Percentiles rank a stretch among this genome's conserved stretches.
Conservation (phyloP, 75 land plant species). For the Selaginella tamariscina region DNA sequence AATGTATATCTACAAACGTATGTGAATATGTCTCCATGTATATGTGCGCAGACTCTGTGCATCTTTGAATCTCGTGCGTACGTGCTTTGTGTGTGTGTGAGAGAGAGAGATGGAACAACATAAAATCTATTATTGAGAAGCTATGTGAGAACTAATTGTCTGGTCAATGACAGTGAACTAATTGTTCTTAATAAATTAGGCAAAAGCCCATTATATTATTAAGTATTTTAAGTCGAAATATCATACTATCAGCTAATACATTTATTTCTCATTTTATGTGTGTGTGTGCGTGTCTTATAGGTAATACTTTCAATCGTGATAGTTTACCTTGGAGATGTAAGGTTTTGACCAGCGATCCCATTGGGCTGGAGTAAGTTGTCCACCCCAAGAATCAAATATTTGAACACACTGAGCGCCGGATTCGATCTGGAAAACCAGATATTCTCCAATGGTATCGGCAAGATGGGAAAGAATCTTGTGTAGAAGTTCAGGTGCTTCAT, state of each 20-base stretch:
- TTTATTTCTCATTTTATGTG: too few relatives aligned
- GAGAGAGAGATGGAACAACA: neutral
- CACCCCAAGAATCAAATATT: conserved; percentile 99
- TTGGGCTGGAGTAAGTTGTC: conserved; percentile 83
- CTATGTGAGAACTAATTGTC: neutral
- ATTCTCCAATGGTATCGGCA: conserved; percentile 63
- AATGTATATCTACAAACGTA: too few relatives aligned
- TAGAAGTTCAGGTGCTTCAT: conserved; percentile 61
- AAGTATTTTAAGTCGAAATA: too few relatives aligned
- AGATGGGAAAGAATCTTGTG: conserved; percentile 66
- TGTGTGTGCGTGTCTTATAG: too few relatives aligned
- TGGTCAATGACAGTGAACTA: too few relatives aligned
- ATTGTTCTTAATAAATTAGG: too few relatives aligned
- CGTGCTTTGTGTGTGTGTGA: too few relatives aligned
- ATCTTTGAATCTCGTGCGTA: too few relatives aligned
- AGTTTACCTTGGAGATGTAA: conserved; percentile 65
- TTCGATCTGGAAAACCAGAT: conserved; percentile 66
- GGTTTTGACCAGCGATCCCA: conserved; percentile 98
- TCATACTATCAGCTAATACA: too few relatives aligned
- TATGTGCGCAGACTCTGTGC: too few relatives aligned
- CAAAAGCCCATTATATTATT: too few relatives aligned
- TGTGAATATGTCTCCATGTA: too few relatives aligned
- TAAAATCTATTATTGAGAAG: neutral
- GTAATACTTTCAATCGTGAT: conserved; percentile 6
- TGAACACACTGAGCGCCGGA: conserved; percentile 95